Evolutionary conservation across 495 filamentous ascomycete genomes (phyloP).

Genomic region (Podospora australis): DNA sequence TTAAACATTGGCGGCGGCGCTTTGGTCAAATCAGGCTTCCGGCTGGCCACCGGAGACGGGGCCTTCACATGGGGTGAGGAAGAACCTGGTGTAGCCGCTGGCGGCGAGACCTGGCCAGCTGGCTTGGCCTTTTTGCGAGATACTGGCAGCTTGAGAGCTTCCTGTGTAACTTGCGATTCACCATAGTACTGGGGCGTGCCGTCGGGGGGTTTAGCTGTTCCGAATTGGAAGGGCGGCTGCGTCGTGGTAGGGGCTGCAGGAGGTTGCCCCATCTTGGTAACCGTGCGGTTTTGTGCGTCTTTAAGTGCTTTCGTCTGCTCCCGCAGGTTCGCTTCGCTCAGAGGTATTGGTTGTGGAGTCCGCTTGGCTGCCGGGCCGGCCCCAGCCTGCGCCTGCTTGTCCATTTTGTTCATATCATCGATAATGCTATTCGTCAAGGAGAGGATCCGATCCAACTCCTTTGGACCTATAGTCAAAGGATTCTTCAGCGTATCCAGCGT

Average conservation of each 20-base stretch:
- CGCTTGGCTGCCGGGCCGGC: slow-evolving; percentile 10
- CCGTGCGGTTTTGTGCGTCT: slow-evolving; percentile 40
- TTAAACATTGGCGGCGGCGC: slow-evolving; percentile 25
- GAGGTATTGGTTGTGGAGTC: slow-evolving; percentile 37
- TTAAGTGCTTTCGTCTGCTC: slow-evolving; percentile 53
- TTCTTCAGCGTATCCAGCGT: slow-evolving; percentile 36
- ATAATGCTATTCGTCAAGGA: slow-evolving; percentile 37
- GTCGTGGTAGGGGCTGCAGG: slow-evolving; percentile 58
- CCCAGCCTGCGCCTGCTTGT: slow-evolving; percentile 4
- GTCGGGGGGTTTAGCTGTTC: slow-evolving; percentile 62
- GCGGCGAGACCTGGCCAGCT: slow-evolving; percentile 18
- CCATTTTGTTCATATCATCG: slow-evolving; percentile 22
- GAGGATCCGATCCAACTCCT: slow-evolving; percentile 48
- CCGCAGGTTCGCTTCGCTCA: slow-evolving; percentile 64
- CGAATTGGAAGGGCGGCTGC: slow-evolving; percentile 61
- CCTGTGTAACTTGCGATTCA: slow-evolving; percentile 38
- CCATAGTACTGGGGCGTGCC: slow-evolving; percentile 55
- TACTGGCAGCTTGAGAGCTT: slow-evolving; percentile 47
- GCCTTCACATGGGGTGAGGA: slow-evolving; percentile 47
- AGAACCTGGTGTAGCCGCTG: slow-evolving; percentile 24
- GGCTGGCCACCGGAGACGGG: slow-evolving; percentile 40
- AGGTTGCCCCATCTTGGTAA: slow-evolving; percentile 40
- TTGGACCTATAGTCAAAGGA: slow-evolving; percentile 50
- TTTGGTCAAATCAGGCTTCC: slow-evolving; percentile 31
- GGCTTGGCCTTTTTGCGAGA: slow-evolving; percentile 49